Evolutionary conservation across 2,329 filamentous ascomycete genomes (phyloP).

Genomic region (Waltergamsia citrina): DNA sequence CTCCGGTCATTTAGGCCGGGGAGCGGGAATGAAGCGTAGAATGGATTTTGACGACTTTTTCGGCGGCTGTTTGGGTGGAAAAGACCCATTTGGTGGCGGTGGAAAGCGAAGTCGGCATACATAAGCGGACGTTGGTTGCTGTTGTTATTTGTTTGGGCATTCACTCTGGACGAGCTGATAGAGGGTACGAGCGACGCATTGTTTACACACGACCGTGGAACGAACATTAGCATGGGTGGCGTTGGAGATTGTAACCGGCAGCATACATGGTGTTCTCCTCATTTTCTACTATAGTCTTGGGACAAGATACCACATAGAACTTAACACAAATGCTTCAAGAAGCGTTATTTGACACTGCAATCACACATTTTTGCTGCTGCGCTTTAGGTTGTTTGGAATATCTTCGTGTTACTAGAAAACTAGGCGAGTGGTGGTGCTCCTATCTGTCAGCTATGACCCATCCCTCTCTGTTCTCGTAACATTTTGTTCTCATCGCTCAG

Average conservation of each 20-base stretch:
- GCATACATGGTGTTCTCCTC: background rate
- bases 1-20: slow-evolving; percentile 43
- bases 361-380: too few species aligned
- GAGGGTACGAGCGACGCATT: slow-evolving; percentile 14
- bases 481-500: slow-evolving; percentile 36
- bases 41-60: slow-evolving; percentile 69
- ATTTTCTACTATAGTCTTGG: too few species aligned
- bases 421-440: too few species aligned
- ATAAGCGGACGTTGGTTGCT: slow-evolving; percentile 12
- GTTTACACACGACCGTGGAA: slow-evolving; percentile 23
- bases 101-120: slow-evolving; percentile 42
- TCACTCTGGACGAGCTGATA: slow-evolving; percentile 6
- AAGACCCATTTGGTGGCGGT: slow-evolving; percentile 44
- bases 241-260: slow-evolving; percentile 22
- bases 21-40: slow-evolving; percentile 63
- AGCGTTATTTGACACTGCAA: too few species aligned
- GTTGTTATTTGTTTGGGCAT: slow-evolving; percentile 4
- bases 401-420: too few species aligned
- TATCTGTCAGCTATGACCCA: slow-evolving; percentile 3
- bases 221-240: slow-evolving; percentile 24
- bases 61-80: slow-evolving; percentile 55
- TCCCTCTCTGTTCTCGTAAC: slow-evolving; percentile 11
- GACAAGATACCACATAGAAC: slow-evolving; percentile 3
- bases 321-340: too few species aligned
- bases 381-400: too few species aligned